Evolutionary conservation across 1,139 yeast species (phyloP), one percentile per base, ranked within the genome.

Genomic region (Blastobotrys persicus): DNA sequence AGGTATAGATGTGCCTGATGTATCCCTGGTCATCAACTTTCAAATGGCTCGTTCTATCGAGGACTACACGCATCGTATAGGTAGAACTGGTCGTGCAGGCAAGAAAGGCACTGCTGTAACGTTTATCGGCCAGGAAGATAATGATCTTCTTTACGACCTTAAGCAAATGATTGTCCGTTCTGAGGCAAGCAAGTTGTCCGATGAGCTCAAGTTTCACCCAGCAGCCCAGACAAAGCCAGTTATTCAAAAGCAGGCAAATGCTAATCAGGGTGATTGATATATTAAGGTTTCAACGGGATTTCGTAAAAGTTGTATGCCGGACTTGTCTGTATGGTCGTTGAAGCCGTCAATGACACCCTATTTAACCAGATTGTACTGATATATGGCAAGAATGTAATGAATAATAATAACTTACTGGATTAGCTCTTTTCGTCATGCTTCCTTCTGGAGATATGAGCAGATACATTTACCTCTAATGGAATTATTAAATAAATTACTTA

Each of bases 41-140:
- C 96, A 91, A 61, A 85, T 91, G 94, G 72, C 89, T 12, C 78
- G 75, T 52, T 74, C 75, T 41, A 79, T 88, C 45, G 96, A 89
- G 54, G 91, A 86, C 54, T 92, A 89, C 60, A 80, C 92, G 28
- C 98, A 92, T 67, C 76, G 98, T 62, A 86, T 92, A 48, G 98
- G 98, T 46, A 81, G 98, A 68, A 92, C 98, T 0, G 98, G 98
- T 31, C 79, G 98, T 64, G 97, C 97, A 0, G 98, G 97, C 0
- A 80, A 79, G 46, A 66, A 65, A 4, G 98, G 98, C 45, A 72
- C 77, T 5, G 85, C 96, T 12, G 72, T 81, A 26, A 84, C 97
- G 0, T 86, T 88, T 57, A 60, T 87, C 33, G 73, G 76, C 55
- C 78, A 77, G 17, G 77, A 77, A 18, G 92, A 88, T 60, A 64